Evolutionary conservation across 129 eudicot genomes (phyloP), one percentile per base, ranked within the genome.

Genomic region (Heracleum sosnowskyi): DNA sequence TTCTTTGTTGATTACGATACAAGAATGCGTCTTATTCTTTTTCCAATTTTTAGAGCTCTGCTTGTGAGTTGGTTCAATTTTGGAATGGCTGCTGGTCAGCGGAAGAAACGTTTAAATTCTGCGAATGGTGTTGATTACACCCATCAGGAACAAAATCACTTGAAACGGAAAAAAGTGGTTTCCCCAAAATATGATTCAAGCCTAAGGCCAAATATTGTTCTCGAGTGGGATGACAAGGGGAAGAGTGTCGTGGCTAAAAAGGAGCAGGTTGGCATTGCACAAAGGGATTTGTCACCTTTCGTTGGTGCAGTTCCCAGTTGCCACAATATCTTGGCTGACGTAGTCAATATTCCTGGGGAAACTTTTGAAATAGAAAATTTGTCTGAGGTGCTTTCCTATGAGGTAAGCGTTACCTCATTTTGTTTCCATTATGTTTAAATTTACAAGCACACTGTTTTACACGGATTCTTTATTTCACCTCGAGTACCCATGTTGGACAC

Each of bases 81-180:
- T 80, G 77, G 44, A 83, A 94, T 94, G 98, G 97, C 87, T 39
- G 96, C 93, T 74, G 97, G 90, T 91, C 97, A 94, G 79, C 77
- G 86, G 72, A 87, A 82, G 69, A 88, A 87, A 79, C 78, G 91
- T 41, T 82, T 83, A 74, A 86, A 82, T 66, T 71, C 84, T 79
- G 75, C 85, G 82, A 87, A 78, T 75, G 77, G 74, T 72, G 76
- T 78, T 69, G 81, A 85, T 51, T 87, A 80, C 80, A 73, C 87
- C 72, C 79, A 77, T 68, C 86, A 80, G 74, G 88, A 87, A 74
- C 81, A 81, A 39, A 76, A 79, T 66, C 85, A 77, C 84, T 83
- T 75, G 17, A 91, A 94, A 73, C 87, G 81, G 89, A 88, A 85
- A 87, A 89, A 87, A 81, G 29, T 75, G 77, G 79, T 69, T 75